Base-by-base conservation (phyloP, 2,329 filamentous ascomycete species). In the Bertia moriformis region DNA sequence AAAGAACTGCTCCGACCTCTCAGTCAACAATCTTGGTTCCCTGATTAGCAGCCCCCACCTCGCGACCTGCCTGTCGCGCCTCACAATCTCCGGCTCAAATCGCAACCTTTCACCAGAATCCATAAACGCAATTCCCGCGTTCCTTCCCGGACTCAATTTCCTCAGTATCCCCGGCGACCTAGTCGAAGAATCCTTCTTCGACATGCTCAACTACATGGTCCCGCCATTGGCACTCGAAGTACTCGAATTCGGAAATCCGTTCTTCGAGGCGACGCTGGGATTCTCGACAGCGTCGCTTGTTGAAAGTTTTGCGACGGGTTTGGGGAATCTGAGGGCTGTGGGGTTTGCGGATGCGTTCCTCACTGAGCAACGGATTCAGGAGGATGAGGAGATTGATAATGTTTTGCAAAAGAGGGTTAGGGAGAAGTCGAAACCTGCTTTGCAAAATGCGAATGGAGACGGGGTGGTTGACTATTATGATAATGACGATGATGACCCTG, bases 321-420 rank as follows among this genome's bases (percentile, higher is more conserved):
- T 29, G 24, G n/a, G 24, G 10, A 29, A 29, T n/a, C 10, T 29
- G 10, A 10, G 24, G 10, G 10, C 24, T n/a, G n/a, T 29, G 10
- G 24, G 24, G 24, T 29, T 29, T 29, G 10, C 24, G 24, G 24
- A 29, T 29, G n/a, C n/a, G 10, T 29, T 29, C 24, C n/a, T 10
- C 24, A 29, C 24, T 29, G 24, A 29, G 10, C 10, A 29, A n/a
- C 24, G 24, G 10, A 29, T 29, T n/a, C 10, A 10, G 10, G 24
- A 29, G n/a, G 24, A 29, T n/a, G 24, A 29, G 24, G 24, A 29
- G n/a, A n/a, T 29, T n/a, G 24, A 29, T n/a, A n/a, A 29, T 29
- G 24, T 29, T n/a, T n/a, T 29, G 10, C n/a, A 29, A 10, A 29
- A 29, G n/a, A 10, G n/a, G 10, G 24, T n/a, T 29, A 29, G n/a